Conservation (phyloP, 202 grass and related monocot genomes). For the Saccharum hybrid region DNA sequence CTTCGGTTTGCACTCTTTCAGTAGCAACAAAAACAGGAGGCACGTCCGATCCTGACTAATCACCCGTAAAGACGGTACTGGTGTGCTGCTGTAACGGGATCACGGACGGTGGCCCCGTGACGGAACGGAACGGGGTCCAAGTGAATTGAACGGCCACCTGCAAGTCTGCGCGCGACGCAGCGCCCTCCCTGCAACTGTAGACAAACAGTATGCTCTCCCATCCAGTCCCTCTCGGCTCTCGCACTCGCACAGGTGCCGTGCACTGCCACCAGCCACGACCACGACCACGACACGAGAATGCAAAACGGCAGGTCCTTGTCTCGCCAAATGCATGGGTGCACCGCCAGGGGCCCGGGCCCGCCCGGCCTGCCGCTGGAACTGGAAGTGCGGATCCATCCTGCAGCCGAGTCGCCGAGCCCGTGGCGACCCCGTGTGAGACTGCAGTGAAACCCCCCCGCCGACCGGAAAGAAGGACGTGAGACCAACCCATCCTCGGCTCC, state of each 20-base stretch:
- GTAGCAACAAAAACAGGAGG: conserved; percentile 18
- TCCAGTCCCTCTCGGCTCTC: no score
- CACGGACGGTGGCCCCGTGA: conserved; percentile 17
- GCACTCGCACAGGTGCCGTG: background rate
- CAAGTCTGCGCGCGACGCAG: conserved; percentile 22
- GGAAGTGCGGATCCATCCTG: background rate
- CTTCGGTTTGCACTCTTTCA: background rate
- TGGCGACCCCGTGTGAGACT: background rate
- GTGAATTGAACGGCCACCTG: conserved; percentile 50
- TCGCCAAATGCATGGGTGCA: background rate
- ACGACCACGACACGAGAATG: background rate
- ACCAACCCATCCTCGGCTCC: conserved; percentile 22
- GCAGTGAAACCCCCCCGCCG: background rate
- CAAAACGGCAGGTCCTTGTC: conserved; percentile 19
- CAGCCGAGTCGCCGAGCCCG: conserved; percentile 16
- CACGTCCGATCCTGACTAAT: background rate
- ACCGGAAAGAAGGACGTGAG: conserved; percentile 6
- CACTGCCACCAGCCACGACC: background rate
- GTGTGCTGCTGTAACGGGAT: background rate
- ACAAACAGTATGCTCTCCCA: no score
- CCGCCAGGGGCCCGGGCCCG: background rate
- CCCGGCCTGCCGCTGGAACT: background rate
- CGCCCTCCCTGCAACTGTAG: no score
- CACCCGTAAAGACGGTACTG: background rate
- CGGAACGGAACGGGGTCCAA: conserved; percentile 32